phyloP scores from a whole-genome alignment of 2,329 filamentous ascomycete species.

The Paramyrothecium roridum region DNA sequence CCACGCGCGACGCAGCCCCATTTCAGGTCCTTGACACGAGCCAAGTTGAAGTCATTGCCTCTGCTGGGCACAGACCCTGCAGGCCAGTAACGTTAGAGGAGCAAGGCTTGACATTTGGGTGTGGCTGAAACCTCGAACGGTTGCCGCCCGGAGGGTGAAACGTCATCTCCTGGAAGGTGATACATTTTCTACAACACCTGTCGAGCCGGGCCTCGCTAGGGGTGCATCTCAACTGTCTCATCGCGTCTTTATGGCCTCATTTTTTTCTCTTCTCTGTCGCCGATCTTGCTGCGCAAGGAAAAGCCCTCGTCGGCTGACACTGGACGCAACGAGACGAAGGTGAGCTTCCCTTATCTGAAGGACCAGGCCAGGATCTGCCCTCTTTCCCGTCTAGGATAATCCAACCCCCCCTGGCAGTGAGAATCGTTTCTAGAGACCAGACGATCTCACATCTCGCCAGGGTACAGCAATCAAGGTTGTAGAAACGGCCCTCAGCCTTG shows the following conservation, averaged over 20 bases:
- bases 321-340: neutral
- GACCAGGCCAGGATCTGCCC: no score
- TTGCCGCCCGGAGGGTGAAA: neutral
- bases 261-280: neutral
- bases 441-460: neutral
- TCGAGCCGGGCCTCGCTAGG: neutral
- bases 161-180: neutral
- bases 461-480: neutral
- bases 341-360: no score
- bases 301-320: neutral
- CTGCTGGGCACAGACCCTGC: neutral
- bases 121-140: neutral
- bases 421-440: neutral
- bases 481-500: neutral
- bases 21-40: neutral
- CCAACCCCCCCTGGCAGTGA: neutral
- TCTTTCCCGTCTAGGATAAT: no score
- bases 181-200: neutral
- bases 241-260: neutral
- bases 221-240: neutral
- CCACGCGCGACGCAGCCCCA: no score
- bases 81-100: neutral
- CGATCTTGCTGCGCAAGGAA: neutral
- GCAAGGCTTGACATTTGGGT: neutral
- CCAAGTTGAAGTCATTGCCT: neutral